phyloP scores from a whole-genome alignment of 192 early-diverging fungal genomes.

The Coemansia sp. region DNA sequence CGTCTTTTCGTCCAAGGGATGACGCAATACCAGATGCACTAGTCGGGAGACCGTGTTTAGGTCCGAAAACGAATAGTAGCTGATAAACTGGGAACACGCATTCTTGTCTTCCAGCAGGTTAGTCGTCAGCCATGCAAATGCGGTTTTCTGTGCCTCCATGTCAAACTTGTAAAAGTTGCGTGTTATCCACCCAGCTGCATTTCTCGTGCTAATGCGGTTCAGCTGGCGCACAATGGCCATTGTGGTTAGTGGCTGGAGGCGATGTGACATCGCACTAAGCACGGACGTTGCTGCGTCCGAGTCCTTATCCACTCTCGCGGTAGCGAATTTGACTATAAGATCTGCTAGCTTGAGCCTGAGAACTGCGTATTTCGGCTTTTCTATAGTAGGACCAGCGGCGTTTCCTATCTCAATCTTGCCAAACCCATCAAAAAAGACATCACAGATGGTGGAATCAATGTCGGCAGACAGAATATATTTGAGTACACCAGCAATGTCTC shows the following conservation, averaged over 20 bases:
- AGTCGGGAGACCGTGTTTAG: slow-evolving; percentile 17
- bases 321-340: slow-evolving; percentile 2
- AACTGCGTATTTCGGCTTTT: slow-evolving; percentile 1
- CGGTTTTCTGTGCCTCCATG: slow-evolving; percentile 11
- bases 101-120: slow-evolving; percentile 7
- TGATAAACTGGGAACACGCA: slow-evolving; percentile 7
- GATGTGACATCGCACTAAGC: slow-evolving; percentile 1
- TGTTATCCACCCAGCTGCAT: slow-evolving; percentile 20
- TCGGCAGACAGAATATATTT: not conserved
- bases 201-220: not conserved
- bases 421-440: not conserved
- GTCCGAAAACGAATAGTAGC: slow-evolving; percentile 4
- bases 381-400: no score
- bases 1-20: slow-evolving; percentile 19
- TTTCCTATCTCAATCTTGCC: not conserved
- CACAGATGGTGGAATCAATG: not conserved
- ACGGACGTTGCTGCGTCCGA: slow-evolving; percentile 6
- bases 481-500: not conserved
- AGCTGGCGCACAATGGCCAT: slow-evolving; percentile 9
- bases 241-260: slow-evolving; percentile 6
- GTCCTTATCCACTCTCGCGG: not conserved
- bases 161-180: slow-evolving; percentile 12
- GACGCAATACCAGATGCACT: slow-evolving; percentile 25
- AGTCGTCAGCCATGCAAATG: slow-evolving; percentile 17
- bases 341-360: not conserved